Evolutionary conservation across 2,329 filamentous ascomycete genomes (phyloP), one percentile per base, ranked within the genome.

Genomic region (Fusarium liriodendri): DNA sequence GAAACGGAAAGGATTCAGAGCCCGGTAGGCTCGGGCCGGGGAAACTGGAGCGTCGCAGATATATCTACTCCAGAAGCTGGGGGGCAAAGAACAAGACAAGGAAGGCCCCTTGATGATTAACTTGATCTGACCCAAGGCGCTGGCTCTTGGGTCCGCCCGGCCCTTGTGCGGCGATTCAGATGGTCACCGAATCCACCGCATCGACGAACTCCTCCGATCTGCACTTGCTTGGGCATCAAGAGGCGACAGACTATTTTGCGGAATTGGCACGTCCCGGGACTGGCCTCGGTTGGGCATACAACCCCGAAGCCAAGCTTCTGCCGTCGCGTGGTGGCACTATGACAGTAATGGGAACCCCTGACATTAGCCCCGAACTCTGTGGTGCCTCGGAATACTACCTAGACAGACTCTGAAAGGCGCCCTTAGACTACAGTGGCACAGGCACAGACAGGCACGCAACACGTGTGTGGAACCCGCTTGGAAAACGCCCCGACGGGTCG

Each of bases 21-120:
- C 47, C 69, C 68, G 54, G 69, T 18, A 70, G 65, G 42, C 47
- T 58, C 66, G 72, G 72, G 69, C 72, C 72, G 69, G 47, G 25
- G 13, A 22, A 57, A 70, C 45, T 70, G 68, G 68, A 72, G 67
- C 25, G 63, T 69, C 35, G 50, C 67, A 74, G 60, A 74, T 74
- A 74, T 74, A 74, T 66, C 47, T 54, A 54, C 27, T 33, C 47
- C 27, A 42, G 32, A 14, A 42, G 67, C 68, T 27, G 32, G 54
- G 45, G 20, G 40, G 6, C 38, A 40, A 40, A n/a, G 18, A 40
- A 9, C 13, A 35, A 35, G 18, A 29, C n/a, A 62, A 35, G 29
- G 29, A 32, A 32, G 40, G 20, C 35, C 60, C 45, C 47, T 38
- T 42, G 42, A 47, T 42, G 47, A 32, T 32, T 54, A 9, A 54